Percentiles rank a stretch among this genome's conserved stretches.
These are phyloP conservation scores for Acrocalymma vagum DNA, from an alignment of 2,329 filamentous ascomycete genomes.

Conservation along the genomic window DNA sequence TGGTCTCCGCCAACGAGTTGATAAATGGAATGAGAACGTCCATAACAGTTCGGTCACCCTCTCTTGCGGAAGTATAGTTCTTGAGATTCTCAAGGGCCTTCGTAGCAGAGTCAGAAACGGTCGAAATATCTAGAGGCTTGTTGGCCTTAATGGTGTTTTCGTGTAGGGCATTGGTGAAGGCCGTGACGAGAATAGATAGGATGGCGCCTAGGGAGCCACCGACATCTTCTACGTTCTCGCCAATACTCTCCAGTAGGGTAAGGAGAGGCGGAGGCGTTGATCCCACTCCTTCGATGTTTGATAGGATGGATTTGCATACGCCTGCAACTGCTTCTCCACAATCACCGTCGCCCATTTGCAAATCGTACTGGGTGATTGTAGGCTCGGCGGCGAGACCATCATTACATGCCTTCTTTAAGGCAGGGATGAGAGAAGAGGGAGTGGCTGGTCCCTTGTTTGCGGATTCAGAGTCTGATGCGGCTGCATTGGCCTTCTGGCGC, in stretches of 20 bases:
- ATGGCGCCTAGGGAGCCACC: conserved; percentile 78
- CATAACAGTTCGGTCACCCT: conserved; percentile 88
- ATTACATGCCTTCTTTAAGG: conserved; percentile 52
- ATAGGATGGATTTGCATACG: conserved; percentile 69
- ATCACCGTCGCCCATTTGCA: conserved; percentile 88
- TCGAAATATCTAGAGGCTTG: conserved; percentile 46
- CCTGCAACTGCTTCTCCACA: conserved; percentile 74
- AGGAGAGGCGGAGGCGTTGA: conserved; percentile 60
- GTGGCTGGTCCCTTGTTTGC: conserved; percentile 43
- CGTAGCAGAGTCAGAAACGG: conserved; percentile 51
- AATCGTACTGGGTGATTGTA: conserved; percentile 73
- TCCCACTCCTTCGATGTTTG: conserved; percentile 61
- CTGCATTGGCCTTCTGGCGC: conserved; percentile 39
- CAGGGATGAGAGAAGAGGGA: conserved; percentile 50
- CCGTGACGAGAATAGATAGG: conserved; percentile 87
- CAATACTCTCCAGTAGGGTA: conserved; percentile 67
- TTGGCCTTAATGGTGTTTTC: conserved; percentile 31
- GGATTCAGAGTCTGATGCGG: conserved; percentile 22
- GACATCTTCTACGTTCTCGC: conserved; percentile 72
- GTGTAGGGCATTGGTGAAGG: conserved; percentile 63
- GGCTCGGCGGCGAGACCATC: conserved; percentile 67
- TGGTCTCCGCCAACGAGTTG: conserved; percentile 68
- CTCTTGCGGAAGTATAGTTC: conserved; percentile 84
- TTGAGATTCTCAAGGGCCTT: conserved; percentile 55
- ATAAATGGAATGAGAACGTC: conserved; percentile 92